Percentiles rank a stretch among this genome's conserved stretches.
Conservation (phyloP, 306 rosid genomes). For the Vigna unguiculata region DNA sequence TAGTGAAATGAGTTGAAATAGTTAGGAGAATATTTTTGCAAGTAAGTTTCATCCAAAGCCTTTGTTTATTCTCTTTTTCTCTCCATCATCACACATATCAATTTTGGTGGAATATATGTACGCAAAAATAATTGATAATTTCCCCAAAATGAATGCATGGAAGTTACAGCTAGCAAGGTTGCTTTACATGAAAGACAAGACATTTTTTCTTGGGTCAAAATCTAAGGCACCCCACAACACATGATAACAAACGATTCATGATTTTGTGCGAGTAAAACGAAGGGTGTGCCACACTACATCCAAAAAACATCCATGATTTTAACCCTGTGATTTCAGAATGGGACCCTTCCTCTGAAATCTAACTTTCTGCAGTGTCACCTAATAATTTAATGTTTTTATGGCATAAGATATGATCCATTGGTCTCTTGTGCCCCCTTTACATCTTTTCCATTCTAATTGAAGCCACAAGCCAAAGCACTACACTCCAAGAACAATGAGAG, state of each 20-base stretch:
- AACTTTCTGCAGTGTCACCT: slow-evolving; percentile 34
- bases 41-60: too few species aligned
- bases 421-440: neutral
- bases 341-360: slow-evolving; percentile 51
- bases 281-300: slow-evolving; percentile 28
- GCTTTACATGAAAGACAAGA: slow-evolving; percentile 55
- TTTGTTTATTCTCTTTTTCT: too few species aligned
- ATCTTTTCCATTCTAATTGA: slow-evolving; percentile 34
- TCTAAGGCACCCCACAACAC: slow-evolving; percentile 48
- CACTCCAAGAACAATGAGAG: slow-evolving; percentile 38
- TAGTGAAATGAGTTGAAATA: too few species aligned
- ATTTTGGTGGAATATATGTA: neutral
- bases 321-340: slow-evolving; percentile 49
- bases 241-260: slow-evolving; percentile 40
- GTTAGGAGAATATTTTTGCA: too few species aligned
- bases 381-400: neutral
- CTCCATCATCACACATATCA: neutral
- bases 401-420: neutral
- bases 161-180: slow-evolving; percentile 31
- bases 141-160: slow-evolving; percentile 2
- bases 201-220: slow-evolving; percentile 46
- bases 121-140: neutral
- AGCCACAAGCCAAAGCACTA: slow-evolving; percentile 48
- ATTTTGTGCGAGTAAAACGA: slow-evolving; percentile 27
- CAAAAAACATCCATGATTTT: slow-evolving; percentile 51